A percentile compares a stretch with the other conserved stretches of the same genome.
phyloP scores from a whole-genome alignment of 1,284 basidiomycete genomes.

The Boletellus deceptivus region DNA sequence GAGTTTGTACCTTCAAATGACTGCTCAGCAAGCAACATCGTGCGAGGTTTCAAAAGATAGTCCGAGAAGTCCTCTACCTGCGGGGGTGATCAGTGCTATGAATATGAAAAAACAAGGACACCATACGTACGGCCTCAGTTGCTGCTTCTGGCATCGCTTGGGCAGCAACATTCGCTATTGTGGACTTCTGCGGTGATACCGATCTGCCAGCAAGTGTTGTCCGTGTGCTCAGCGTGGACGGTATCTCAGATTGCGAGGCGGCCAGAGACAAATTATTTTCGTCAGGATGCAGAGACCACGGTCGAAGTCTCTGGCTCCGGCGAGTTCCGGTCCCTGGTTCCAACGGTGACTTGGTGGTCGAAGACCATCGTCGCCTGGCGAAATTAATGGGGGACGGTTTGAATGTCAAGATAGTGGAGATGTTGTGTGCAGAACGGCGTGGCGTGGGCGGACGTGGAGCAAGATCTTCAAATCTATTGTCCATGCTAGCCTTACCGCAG shows the following conservation, averaged over 20 bases:
- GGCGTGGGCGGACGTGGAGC: conserved; percentile 23
- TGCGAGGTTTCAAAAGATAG: conserved; percentile 27
- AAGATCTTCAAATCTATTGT: conserved; percentile 25
- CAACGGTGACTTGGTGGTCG: conserved; percentile 32
- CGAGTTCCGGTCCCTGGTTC: conserved; percentile 30
- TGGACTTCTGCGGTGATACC: conserved; percentile 35
- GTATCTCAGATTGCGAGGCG: conserved; percentile 29
- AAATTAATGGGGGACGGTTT: conserved; percentile 55
- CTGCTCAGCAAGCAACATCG: conserved; percentile 30
- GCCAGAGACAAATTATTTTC: conserved; percentile 34
- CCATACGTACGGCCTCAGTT: conserved; percentile 33
- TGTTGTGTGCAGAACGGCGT: conserved; percentile 17
- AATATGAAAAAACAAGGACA: conserved; percentile 32
- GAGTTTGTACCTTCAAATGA: conserved; percentile 37
- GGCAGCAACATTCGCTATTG: conserved; percentile 16
- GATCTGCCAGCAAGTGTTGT: conserved; percentile 34
- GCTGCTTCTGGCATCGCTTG: conserved; percentile 28
- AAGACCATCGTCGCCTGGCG: conserved; percentile 52
- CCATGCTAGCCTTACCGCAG: conserved; percentile 14
- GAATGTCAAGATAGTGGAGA: conserved; percentile 37
- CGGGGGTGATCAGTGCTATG: conserved; percentile 26
- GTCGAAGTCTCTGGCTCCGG: conserved; percentile 37
- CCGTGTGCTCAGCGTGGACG: conserved; percentile 32
- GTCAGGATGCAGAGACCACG: conserved; percentile 29
- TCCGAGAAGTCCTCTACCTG: conserved; percentile 33